phyloP scores from a whole-genome alignment of 108 stramenopile species.

The Aurantiochytrium sp. region DNA sequence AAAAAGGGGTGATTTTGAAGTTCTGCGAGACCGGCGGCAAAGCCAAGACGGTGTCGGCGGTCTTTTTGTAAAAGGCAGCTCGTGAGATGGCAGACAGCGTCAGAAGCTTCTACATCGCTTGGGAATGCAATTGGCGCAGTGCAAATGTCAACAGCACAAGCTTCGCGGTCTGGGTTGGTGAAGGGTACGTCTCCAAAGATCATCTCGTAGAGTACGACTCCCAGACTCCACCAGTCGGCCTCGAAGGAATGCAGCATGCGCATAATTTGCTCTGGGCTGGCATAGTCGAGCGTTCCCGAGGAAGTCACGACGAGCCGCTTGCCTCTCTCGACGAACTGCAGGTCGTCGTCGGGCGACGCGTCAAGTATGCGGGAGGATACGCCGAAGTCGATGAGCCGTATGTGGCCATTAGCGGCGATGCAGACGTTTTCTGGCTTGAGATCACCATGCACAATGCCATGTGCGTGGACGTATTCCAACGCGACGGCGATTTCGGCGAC shows the following conservation, averaged over 20 bases:
- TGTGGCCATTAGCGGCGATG: slow-evolving; percentile 47
- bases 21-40: slow-evolving; percentile 60
- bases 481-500: slow-evolving; percentile 51
- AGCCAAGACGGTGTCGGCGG: slow-evolving; percentile 72
- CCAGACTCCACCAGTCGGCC: slow-evolving; percentile 92
- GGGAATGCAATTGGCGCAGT: no score
- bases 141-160: background rate
- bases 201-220: slow-evolving; percentile 89
- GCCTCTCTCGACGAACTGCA: background rate
- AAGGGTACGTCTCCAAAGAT: slow-evolving; percentile 51
- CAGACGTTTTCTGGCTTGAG: slow-evolving; percentile 63
- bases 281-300: slow-evolving; percentile 54
- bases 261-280: slow-evolving; percentile 76
- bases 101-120: slow-evolving; percentile 31
- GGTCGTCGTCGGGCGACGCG: background rate
- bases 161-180: background rate
- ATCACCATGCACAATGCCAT: slow-evolving; percentile 88
- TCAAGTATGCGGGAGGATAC: background rate
- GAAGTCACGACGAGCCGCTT: slow-evolving; percentile 23
- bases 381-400: slow-evolving; percentile 59
- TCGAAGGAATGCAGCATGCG: slow-evolving; percentile 85
- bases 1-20: slow-evolving; percentile 83
- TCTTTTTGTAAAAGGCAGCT: slow-evolving; percentile 70
- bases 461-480: slow-evolving; percentile 59
- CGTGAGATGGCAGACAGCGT: background rate